Evolutionary conservation across 2,329 filamentous ascomycete species (phyloP), one percentile per base, ranked within the genome.

Genomic region (Dothidotthia symphoricarpi): DNA sequence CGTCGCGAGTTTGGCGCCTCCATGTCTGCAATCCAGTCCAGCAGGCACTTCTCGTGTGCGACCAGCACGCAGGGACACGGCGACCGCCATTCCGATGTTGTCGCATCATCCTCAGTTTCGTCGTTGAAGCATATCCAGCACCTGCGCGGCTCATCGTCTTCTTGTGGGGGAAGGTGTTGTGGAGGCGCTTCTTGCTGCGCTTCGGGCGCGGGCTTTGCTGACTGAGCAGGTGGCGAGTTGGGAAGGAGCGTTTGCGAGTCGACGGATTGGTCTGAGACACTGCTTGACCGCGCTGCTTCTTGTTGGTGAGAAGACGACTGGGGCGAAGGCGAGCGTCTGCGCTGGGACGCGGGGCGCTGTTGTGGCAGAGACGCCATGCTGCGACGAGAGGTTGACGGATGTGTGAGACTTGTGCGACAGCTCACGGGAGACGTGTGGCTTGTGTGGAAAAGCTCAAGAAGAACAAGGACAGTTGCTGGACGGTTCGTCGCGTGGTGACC

Each of bases 1-100:
- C 71, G 69, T 44, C 72, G 59, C 13, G 77, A 69, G 25, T 71
- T 75, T 2, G 78, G 78, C 15, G 77, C 73, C 68, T 96, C 89
- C 60, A 88, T 80, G 61, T 95, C 88, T n/a, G 87, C 85, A 13
- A 97, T 85, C 90, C 90, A 98, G 57, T 88, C 85, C 26, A 97
- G 75, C 50, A 97, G 76, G 63, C 90, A 95, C 43, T 82, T 79
- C 64, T 97, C 89, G 64, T 98, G 93, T 1, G 90, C 93, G 39
- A 87, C 86, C 26, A 98, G 75, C 10, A 87, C 89, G 68, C 93
- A 98, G 0, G 85, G 85, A 63, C 93, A 98, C 2, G 93, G 90
- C 37, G 85, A 86, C 29, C 88, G 82, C 91, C 93, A 98, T 51
- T 76, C 74, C 2, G 75, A 74, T 16, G 77, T 77, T 10, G 75